phyloP scores from a whole-genome alignment of 108 stramenopile genomes.

The Epipyxis sp. region DNA sequence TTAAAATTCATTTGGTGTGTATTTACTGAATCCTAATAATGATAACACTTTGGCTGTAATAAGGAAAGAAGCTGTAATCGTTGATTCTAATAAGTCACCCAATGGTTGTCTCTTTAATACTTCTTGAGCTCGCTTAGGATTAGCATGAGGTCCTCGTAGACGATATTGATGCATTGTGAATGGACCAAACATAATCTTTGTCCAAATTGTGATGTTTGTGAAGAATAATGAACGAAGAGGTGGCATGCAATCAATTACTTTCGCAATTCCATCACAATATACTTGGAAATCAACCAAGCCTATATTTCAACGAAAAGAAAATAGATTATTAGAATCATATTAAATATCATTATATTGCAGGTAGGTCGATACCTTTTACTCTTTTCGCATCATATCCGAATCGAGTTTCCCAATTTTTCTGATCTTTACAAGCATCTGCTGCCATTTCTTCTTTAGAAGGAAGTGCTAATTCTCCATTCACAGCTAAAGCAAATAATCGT shows the following conservation, averaged over 20 bases:
- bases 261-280: conserved; percentile 43
- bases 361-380: no score
- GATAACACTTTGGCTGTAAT: conserved; percentile 44
- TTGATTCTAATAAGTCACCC: conserved; percentile 48
- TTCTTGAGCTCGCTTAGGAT: conserved; percentile 37
- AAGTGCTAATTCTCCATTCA: background rate
- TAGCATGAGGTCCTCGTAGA: conserved; percentile 40
- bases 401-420: conserved; percentile 44
- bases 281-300: conserved; percentile 50
- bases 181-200: conserved; percentile 51
- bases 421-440: conserved; percentile 41
- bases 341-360: no score
- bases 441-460: background rate
- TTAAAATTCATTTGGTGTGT: conserved; percentile 47
- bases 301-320: no score
- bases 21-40: conserved; percentile 39
- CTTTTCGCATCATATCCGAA: conserved; percentile 51
- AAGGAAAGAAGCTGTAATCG: conserved; percentile 48
- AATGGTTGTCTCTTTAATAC: conserved; percentile 43
- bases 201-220: conserved; percentile 44
- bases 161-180: conserved; percentile 56
- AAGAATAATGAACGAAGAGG: conserved; percentile 44
- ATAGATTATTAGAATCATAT: no score
- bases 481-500: background rate
- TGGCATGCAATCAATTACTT: conserved; percentile 37